Base-by-base conservation (phyloP, 1,284 basidiomycete genomes). In the Ganoderma sinense region DNA sequence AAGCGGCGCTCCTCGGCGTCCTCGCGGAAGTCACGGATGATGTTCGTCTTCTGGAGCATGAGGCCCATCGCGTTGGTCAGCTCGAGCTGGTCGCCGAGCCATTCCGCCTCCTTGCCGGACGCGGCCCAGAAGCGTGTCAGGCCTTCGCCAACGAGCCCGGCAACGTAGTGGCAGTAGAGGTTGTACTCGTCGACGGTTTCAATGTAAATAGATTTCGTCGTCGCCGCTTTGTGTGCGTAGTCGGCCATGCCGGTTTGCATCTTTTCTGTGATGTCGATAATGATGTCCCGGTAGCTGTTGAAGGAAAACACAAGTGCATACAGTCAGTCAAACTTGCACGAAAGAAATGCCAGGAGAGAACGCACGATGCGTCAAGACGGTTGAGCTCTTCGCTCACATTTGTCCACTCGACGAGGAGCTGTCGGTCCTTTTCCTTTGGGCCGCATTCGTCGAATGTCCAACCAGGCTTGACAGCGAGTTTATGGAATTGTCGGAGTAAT, bases 161-260 rank as follows among this genome's bases (percentile, higher is more conserved):
- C 98, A 72, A 99, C 98, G 80, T 98, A 99, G 82, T 99, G 97
- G 80, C 98, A 99, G 84, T 99, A 99, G 14, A 99, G 87, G 80
- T 99, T 96, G 82, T 97, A 98, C 76, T 98, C 96, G 59, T 89
- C 85, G 72, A 95, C 83, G 13, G 91, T 90, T 68, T 90, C 87
- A 70, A 97, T 85, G 78, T 93, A 93, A 64, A 92, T 87, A 56
- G 87, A 84, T 64, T 88, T 86, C 4, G 90, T 89, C 16, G 89
- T 88, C 1, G 91, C 93, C 6, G 95, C 92, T 75, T 92, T 90
- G 77, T 96, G 93, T 2, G 94, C 91, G 79, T 94, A 99, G 81
- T 97, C 95, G 40, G 97, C 96, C 98, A 99, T 99, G 23, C 97
- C 97, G 1, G 83, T 87, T 68, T 93, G 93, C 97, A 99, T 99